These are phyloP conservation scores for Solanum rostratum DNA, from an alignment of 257 asterid genomes.

Conservation along the genomic window DNA sequence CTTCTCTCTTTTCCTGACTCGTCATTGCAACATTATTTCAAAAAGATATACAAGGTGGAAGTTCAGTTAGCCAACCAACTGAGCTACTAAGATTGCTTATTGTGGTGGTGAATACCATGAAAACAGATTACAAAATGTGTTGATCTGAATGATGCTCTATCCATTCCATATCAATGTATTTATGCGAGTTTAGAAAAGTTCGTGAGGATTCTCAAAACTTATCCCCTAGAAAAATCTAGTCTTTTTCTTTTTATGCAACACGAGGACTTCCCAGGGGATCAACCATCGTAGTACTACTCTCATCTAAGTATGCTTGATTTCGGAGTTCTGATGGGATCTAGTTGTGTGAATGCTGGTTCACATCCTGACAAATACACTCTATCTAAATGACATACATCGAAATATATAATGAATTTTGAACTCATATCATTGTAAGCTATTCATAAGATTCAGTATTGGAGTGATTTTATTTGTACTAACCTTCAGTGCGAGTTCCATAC, in stretches of 20 bases:
- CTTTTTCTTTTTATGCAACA: not conserved
- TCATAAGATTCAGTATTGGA: not conserved
- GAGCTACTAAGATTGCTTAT: too few species aligned
- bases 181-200: not conserved
- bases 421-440: not conserved
- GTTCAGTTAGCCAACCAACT: too few species aligned
- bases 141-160: not conserved
- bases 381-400: not conserved
- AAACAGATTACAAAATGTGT: not conserved
- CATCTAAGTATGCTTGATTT: not conserved
- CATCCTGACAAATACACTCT: not conserved
- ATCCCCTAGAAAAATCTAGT: not conserved
- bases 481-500: conserved; percentile 86
- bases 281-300: too few species aligned
- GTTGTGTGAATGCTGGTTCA: not conserved
- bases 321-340: not conserved
- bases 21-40: not conserved
- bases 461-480: conserved; percentile 18
- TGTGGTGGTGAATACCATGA: not conserved
- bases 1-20: conserved; percentile 51
- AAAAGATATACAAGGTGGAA: not conserved
- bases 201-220: not conserved
- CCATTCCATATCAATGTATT: not conserved
- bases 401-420: not conserved
- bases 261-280: too few species aligned